Evolutionary conservation across 2,329 filamentous ascomycete genomes (phyloP).

Genomic region (Penicillium sp.): DNA sequence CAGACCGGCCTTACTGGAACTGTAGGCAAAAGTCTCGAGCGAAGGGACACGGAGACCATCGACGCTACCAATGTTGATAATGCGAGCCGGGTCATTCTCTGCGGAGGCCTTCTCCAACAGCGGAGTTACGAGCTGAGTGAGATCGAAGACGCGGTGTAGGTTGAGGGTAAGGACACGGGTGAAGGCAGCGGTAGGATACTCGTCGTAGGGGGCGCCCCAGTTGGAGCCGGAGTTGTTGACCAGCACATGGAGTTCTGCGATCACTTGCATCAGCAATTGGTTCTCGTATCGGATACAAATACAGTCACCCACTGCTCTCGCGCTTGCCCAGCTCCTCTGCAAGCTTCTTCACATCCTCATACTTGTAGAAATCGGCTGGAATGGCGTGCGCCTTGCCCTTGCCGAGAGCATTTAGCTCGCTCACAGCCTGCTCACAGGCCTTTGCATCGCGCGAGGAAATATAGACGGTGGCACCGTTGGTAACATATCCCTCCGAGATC

Average conservation of each 20-base stretch:
- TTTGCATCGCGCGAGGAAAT: conserved; percentile 56
- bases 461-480: conserved; percentile 54
- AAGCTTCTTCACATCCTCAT: conserved; percentile 51
- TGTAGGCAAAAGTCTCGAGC: conserved; percentile 54
- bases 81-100: conserved; percentile 46
- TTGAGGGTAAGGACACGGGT: conserved; percentile 58
- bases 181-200: conserved; percentile 59
- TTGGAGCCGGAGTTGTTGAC: conserved; percentile 57
- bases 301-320: conserved; percentile 54
- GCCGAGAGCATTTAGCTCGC: conserved; percentile 52
- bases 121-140: conserved; percentile 48
- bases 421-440: conserved; percentile 49
- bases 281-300: neutral
- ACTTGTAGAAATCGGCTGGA: conserved; percentile 53
- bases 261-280: conserved; percentile 8
- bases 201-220: conserved; percentile 58
- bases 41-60: conserved; percentile 56
- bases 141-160: conserved; percentile 55
- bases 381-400: conserved; percentile 54
- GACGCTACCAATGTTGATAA: conserved; percentile 57
- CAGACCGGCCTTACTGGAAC: conserved; percentile 54
- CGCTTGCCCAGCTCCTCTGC: conserved; percentile 51
- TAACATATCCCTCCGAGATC: conserved; percentile 55
- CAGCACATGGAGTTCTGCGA: conserved; percentile 48
- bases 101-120: conserved; percentile 49